Evolutionary conservation across 139 green algal species (phyloP).

Genomic region (Closterium sp.): DNA sequence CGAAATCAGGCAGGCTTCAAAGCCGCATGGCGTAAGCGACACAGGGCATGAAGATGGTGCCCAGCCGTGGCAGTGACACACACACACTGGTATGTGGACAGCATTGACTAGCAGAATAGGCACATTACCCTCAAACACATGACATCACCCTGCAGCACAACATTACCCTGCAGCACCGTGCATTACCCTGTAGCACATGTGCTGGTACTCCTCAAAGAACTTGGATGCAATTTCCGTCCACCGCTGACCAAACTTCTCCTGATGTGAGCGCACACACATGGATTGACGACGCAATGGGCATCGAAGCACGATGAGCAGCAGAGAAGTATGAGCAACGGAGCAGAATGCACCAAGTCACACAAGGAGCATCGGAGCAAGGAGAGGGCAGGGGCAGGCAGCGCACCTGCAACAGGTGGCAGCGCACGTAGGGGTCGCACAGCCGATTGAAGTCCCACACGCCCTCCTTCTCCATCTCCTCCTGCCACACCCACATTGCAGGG

Average conservation of each 20-base stretch:
- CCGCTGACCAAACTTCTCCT: slow-evolving; percentile 43
- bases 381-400: neutral
- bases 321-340: no score
- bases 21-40: neutral
- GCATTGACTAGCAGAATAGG: neutral
- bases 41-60: neutral
- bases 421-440: slow-evolving; percentile 61
- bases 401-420: slow-evolving; percentile 48
- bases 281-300: neutral
- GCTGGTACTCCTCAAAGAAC: slow-evolving; percentile 49
- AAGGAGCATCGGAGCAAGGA: neutral
- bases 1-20: neutral
- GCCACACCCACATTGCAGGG: slow-evolving; percentile 4
- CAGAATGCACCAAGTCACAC: neutral
- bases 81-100: neutral
- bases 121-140: no score
- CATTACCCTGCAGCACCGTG: neutral
- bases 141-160: neutral
- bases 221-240: slow-evolving; percentile 49
- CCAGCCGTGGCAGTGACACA: neutral
- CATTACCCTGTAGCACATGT: slow-evolving; percentile 49
- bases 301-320: neutral
- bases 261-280: neutral
- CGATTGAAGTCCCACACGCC: slow-evolving; percentile 88
- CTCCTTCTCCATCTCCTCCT: slow-evolving; percentile 75